Conservation (phyloP, 2,329 filamentous ascomycete species). For the Dothidotthia symphoricarpi region DNA sequence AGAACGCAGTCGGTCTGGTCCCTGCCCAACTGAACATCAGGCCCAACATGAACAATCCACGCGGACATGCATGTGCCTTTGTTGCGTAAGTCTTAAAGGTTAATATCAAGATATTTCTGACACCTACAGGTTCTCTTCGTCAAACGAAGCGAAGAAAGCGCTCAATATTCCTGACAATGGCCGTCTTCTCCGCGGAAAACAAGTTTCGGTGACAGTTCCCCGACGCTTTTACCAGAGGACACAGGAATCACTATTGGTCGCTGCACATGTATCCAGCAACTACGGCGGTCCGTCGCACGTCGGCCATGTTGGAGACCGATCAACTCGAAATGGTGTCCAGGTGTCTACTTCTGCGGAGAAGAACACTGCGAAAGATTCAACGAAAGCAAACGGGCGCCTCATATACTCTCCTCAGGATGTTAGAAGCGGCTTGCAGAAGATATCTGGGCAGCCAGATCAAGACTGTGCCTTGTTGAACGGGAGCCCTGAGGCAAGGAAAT, state of each 20-base stretch:
- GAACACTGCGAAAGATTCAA: background rate
- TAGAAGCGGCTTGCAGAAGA: conserved; percentile 32
- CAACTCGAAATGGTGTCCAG: conserved; percentile 1
- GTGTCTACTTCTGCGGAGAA: conserved; percentile 2
- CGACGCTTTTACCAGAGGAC: conserved; percentile 20
- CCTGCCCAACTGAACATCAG: conserved; percentile 7
- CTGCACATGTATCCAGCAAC: background rate
- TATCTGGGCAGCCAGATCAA: conserved; percentile 5
- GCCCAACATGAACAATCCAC: background rate
- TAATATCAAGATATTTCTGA: conserved; percentile 5
- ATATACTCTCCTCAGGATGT: conserved; percentile 40
- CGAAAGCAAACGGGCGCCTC: background rate
- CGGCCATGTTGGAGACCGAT: background rate
- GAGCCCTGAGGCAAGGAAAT: conserved; percentile 19
- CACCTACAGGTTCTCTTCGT: conserved; percentile 13
- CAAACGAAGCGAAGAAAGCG: conserved; percentile 14
- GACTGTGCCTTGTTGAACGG: background rate
- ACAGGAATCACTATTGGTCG: conserved; percentile 1
- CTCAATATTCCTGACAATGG: conserved; percentile 8
- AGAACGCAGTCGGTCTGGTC: conserved; percentile 9
- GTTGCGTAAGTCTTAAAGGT: conserved; percentile 13
- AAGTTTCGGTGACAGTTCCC: conserved; percentile 20
- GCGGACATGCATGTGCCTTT: conserved; percentile 23
- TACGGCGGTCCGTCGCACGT: conserved; percentile 1
- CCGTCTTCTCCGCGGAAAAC: conserved; percentile 9